Percentiles rank a stretch among this genome's conserved stretches.
Evolutionary conservation across 192 early-diverging fungal species (phyloP).

Genomic region (Dimargaris verticillata): DNA sequence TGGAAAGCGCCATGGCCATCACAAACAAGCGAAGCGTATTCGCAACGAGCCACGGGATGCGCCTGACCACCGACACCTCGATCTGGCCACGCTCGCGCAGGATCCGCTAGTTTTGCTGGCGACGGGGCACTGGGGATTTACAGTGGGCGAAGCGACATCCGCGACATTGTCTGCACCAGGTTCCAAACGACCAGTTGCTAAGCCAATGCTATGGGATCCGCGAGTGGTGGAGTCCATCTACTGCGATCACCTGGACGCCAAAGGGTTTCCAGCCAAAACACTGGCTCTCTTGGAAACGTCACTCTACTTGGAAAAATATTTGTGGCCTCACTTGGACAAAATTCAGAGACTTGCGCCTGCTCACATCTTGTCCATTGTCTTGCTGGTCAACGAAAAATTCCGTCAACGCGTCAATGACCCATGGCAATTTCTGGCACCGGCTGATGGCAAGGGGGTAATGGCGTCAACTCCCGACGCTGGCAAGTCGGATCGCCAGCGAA

Average conservation of each 20-base stretch:
- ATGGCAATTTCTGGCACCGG: slow-evolving; percentile 12
- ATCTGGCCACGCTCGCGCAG: background rate
- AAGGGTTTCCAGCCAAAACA: slow-evolving; percentile 35
- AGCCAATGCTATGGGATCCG: slow-evolving; percentile 22
- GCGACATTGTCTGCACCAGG: background rate
- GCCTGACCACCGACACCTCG: background rate
- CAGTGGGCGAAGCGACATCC: background rate
- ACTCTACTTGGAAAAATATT: slow-evolving; percentile 67
- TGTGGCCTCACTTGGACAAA: slow-evolving; percentile 57
- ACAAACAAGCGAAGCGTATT: too few species aligned
- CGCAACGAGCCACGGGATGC: background rate
- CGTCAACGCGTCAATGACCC: slow-evolving; percentile 38
- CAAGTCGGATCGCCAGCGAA: slow-evolving; percentile 21
- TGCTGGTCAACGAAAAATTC: slow-evolving; percentile 86
- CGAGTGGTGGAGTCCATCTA: slow-evolving; percentile 43
- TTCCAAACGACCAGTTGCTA: too few species aligned
- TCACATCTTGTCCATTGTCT: slow-evolving; percentile 58
- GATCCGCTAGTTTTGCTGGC: slow-evolving; percentile 6
- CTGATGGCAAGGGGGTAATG: slow-evolving; percentile 4
- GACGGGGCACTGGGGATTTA: slow-evolving; percentile 8
- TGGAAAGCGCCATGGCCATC: too few species aligned
- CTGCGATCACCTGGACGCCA: slow-evolving; percentile 32
- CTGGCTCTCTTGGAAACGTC: slow-evolving; percentile 54
- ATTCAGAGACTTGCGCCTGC: slow-evolving; percentile 20
- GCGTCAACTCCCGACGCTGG: slow-evolving; percentile 13